A percentile compares a stretch with the other conserved stretches of the same genome.
phyloP scores from a whole-genome alignment of 805 yeast species.

The Blastobotrys terrestris region DNA sequence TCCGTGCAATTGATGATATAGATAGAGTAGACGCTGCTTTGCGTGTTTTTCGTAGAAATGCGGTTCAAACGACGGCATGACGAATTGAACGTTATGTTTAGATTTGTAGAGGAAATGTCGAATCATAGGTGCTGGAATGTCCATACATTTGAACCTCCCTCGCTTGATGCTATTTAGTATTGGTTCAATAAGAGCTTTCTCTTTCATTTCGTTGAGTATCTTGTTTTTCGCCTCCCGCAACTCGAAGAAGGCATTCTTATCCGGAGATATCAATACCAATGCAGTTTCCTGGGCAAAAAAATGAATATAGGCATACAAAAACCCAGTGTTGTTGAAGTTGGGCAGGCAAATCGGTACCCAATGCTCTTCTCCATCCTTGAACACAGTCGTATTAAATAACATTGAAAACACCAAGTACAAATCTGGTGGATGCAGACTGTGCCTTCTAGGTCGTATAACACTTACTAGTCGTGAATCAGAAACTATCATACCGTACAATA shows the following conservation, averaged over 20 bases:
- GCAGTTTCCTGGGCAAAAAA: conserved; percentile 41
- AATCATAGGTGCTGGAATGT: conserved; percentile 50
- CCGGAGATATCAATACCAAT: conserved; percentile 54
- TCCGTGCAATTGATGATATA: conserved; percentile 35
- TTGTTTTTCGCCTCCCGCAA: conserved; percentile 56
- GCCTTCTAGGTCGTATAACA: conserved; percentile 69
- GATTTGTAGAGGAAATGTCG: conserved; percentile 80
- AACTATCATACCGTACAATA: conserved; percentile 71
- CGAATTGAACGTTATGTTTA: conserved; percentile 59
- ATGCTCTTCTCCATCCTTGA: conserved; percentile 54
- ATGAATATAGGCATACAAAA: conserved; percentile 72
- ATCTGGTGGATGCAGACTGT: conserved; percentile 76
- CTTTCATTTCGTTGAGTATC: conserved; percentile 40
- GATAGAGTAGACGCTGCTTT: conserved; percentile 23
- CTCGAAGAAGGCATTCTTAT: conserved; percentile 71
- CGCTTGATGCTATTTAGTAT: conserved; percentile 33
- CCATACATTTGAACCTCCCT: conserved; percentile 42
- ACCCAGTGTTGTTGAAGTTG: conserved; percentile 82
- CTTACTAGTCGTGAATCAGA: conserved; percentile 61
- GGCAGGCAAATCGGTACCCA: conserved; percentile 96
- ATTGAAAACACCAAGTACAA: conserved; percentile 66
- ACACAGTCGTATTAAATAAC: conserved; percentile 53
- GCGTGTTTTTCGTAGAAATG: conserved; percentile 26
- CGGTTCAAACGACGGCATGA: conserved; percentile 39
- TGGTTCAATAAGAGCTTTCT: conserved; percentile 34